Base-by-base conservation (phyloP, 2,329 filamentous ascomycete species). In the Myriosclerotinia scirpicola region DNA sequence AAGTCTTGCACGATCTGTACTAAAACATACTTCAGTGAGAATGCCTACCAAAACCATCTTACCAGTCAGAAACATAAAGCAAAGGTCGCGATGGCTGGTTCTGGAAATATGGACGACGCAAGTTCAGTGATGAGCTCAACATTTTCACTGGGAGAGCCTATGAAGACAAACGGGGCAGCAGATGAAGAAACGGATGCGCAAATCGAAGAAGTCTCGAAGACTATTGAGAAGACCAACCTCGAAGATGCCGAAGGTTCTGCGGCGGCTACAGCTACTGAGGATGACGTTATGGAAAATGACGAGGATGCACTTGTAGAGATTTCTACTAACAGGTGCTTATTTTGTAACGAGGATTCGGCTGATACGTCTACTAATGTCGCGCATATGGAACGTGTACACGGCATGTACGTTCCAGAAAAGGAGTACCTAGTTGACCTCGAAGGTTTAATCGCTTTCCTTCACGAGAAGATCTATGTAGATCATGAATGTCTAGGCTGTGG, bases 21-120 rank as follows among this genome's bases (percentile, higher is more conserved):
- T 75, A 96, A 96, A 82, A 93, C 90, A 17, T 99, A 96, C 79
- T 98, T 90, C 82, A 98, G 93, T 80, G 92, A 97, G 76, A 97
- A 97, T 80, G 94, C 95, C 44, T 98, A 90, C 79, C 87, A 89
- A 76, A 99, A 98, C 79, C 95, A 99, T 76, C 78, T 98, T 66
- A 88, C 88, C 67, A 97, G 93, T 80, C 89, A 92, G 73, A 97
- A 97, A 79, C 95, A 99, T 79, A 92, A 88, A 79, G 82, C 86
- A 66, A 88, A 88, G 73, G 83, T 90, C 67, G 82, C 85, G 42
- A 74, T 79, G 55, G 77, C 77, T 34, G 75, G 77, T 12, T 66
- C 72, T 44, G 70, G 75, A 62, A 76, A 75, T 64, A 78, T 80
- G 61, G 90, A 93, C 75, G 90, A 92, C 69, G 86, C 87, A 9